These are phyloP conservation scores for Hypoxylon sp. DNA, from an alignment of 2,329 filamentous ascomycete species.

Conservation along the genomic window DNA sequence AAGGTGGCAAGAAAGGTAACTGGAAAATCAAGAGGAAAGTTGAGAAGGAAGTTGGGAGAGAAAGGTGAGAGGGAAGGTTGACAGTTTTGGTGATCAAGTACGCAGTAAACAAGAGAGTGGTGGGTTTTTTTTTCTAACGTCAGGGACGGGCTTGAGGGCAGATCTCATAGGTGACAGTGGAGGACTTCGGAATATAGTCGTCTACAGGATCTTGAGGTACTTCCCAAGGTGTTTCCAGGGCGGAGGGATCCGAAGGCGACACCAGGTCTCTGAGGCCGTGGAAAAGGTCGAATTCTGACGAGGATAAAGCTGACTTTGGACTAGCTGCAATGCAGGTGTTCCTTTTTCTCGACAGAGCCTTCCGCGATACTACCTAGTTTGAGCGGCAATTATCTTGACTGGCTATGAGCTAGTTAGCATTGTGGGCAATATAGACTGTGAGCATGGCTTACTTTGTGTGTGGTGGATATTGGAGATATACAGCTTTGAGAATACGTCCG, in stretches of 20 bases:
- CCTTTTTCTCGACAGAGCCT: neutral
- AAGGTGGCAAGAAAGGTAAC: too few relatives aligned
- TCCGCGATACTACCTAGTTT: neutral
- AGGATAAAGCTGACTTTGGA: neutral
- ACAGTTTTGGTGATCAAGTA: neutral
- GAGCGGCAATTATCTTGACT: neutral
- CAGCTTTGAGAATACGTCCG: too few relatives aligned
- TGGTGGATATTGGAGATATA: neutral
- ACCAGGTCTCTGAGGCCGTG: neutral
- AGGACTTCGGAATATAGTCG: neutral
- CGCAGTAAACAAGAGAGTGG: neutral
- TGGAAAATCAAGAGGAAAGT: too few relatives aligned
- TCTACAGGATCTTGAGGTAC: neutral
- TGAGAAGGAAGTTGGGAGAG: neutral
- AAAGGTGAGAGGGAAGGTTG: neutral
- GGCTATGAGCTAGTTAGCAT: neutral
- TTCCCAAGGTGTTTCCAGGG: neutral
- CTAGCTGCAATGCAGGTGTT: neutral
- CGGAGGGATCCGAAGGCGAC: neutral
- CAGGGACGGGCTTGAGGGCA: neutral
- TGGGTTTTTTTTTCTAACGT: neutral
- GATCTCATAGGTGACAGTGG: neutral
- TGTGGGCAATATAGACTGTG: neutral
- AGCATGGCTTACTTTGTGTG: slow-evolving; percentile 8
- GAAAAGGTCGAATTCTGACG: neutral